phyloP scores from a whole-genome alignment of 75 land plant genomes.

The Sequoiadendron giganteum region DNA sequence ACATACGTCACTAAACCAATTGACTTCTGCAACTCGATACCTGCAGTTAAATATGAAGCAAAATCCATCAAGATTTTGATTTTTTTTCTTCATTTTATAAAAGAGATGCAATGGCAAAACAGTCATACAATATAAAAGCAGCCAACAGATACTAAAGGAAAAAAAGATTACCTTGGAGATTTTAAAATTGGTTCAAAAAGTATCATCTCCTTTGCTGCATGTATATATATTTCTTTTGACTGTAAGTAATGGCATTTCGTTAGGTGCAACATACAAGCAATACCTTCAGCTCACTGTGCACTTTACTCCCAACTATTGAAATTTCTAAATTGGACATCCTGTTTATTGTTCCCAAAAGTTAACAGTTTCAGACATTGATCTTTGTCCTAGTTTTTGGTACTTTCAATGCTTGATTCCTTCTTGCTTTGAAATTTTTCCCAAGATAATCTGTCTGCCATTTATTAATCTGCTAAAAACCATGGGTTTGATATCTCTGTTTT shows the following conservation, averaged over 20 bases:
- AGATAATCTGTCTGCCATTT: not conserved
- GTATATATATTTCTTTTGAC: too few species aligned
- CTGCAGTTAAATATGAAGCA: conserved; percentile 31
- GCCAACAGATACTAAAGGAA: not conserved
- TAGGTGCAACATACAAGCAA: too few species aligned
- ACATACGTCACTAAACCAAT: conserved; percentile 73
- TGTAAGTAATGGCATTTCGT: too few species aligned
- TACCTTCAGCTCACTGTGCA: too few species aligned
- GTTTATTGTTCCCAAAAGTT: not conserved
- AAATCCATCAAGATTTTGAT: not conserved
- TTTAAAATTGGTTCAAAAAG: too few species aligned
- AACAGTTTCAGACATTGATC: not conserved
- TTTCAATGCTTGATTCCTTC: not conserved
- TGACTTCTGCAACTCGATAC: conserved; percentile 93
- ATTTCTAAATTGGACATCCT: not conserved
- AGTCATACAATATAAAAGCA: not conserved
- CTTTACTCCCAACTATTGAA: too few species aligned
- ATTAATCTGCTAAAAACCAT: not conserved
- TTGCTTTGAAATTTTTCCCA: not conserved
- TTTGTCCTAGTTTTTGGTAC: not conserved
- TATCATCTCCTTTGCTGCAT: too few species aligned
- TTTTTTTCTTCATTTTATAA: not conserved
- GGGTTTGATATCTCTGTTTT: not conserved
- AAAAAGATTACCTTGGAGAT: not conserved
- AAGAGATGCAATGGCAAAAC: not conserved